These are phyloP conservation scores for Echites panduratus DNA, from an alignment of 257 asterid species.

Conservation along the genomic window DNA sequence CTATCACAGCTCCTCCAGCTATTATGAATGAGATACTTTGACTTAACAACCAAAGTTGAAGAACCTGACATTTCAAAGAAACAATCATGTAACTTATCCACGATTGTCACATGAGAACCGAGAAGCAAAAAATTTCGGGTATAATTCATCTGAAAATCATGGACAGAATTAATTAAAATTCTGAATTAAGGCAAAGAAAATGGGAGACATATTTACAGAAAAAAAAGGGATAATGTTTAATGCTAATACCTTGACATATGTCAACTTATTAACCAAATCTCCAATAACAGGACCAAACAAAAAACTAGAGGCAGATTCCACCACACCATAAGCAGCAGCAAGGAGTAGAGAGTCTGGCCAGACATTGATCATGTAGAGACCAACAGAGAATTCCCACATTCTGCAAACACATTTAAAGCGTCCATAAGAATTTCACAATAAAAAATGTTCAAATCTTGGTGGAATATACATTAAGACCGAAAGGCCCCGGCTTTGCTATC, in stretches of 20 bases:
- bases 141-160: not conserved
- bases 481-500: too few species aligned
- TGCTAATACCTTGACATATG: conserved; percentile 52
- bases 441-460: too few species aligned
- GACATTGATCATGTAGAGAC: conserved; percentile 78
- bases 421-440: not conserved
- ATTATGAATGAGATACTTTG: conserved; percentile 67
- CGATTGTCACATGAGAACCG: not conserved
- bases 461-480: too few species aligned
- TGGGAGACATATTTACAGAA: not conserved
- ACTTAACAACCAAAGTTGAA: conserved; percentile 58
- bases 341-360: conserved; percentile 86
- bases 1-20: conserved; percentile 80
- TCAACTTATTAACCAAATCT: conserved; percentile 53
- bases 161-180: not conserved
- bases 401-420: conserved; percentile 33
- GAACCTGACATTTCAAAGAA: conserved; percentile 37
- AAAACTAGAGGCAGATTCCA: conserved; percentile 70
- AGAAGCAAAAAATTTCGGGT: not conserved
- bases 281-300: conserved; percentile 74
- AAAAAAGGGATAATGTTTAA: too few species aligned
- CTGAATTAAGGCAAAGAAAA: not conserved
- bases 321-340: conserved; percentile 80
- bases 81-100: not conserved
- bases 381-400: conserved; percentile 99